Evolutionary conservation across 2,329 filamentous ascomycete genomes (phyloP), one percentile per base, ranked within the genome.

Genomic region (Emmonsiellopsis sp.): DNA sequence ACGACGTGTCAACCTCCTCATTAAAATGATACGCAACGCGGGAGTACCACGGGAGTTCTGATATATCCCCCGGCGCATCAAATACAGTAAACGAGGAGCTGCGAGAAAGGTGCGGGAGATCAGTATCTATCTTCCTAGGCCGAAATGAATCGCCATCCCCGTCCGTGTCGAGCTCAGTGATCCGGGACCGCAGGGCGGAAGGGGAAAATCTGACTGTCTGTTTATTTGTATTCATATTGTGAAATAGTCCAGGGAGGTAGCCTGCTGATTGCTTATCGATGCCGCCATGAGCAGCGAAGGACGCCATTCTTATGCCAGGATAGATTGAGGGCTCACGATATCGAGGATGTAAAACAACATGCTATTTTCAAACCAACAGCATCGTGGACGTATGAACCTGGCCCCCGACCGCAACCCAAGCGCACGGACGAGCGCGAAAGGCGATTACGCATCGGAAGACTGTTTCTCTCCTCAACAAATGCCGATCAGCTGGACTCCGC

Each of bases 21-120:
- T 46, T 54, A 36, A 59, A 52, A 40, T 57, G 53, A n/a, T 48
- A 42, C 42, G 33, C 13, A 17, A 55, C 6, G 6, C 42, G 42
- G 8, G 42, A 31, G 8, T 37, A 34, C 40, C 39, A 43, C 33
- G 49, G 49, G 13, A 52, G 14, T 6, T 54, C 39, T n/a, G 49
- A 49, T 21, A 42, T 37, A 17, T 33, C 39, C 6, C 27, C 46
- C 33, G 33, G 21, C 2, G 36, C 40, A 13, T 55, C 56, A 33
- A 55, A 51, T 27, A 56, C 49, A 2, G 57, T 59, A 34, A 59
- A 53, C 14, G 57, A 59, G 5, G 57, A 59, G 44, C 44, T 53
- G 37, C 42, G 37, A 21, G 49, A 52, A n/a, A 37, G n/a, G 42
- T 37, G 32, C 7, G 33, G 42, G 2, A 42, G 37, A n/a, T 52